These are phyloP conservation scores for Raffaelea arxii DNA, from an alignment of 2,329 filamentous ascomycete species.

Conservation along the genomic window DNA sequence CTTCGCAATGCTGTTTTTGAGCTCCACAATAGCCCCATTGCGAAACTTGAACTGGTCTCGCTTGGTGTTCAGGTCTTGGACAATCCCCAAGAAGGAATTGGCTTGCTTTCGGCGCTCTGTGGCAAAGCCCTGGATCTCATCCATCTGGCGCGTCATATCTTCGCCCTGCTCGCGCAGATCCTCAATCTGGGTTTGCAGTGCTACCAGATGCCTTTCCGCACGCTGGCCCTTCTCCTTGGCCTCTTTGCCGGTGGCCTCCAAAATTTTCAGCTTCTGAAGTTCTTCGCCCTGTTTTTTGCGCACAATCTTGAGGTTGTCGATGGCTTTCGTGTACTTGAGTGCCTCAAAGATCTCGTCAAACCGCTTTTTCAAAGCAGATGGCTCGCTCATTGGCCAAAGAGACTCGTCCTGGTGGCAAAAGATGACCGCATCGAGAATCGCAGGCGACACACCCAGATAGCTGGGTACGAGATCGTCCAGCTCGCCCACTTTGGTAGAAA, in stretches of 20 bases:
- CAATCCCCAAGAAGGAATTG: slow-evolving; percentile 62
- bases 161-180: slow-evolving; percentile 47
- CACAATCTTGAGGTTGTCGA: slow-evolving; percentile 84
- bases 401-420: slow-evolving; percentile 99
- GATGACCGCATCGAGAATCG: slow-evolving; percentile 88
- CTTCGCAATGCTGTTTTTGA: slow-evolving; percentile 65
- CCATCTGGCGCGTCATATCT: slow-evolving; percentile 49
- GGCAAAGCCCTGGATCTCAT: slow-evolving; percentile 38
- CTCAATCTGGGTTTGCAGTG: slow-evolving; percentile 58
- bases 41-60: slow-evolving; percentile 63
- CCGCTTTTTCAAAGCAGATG: slow-evolving; percentile 74
- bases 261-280: slow-evolving; percentile 60
- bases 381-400: slow-evolving; percentile 90
- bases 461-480: slow-evolving; percentile 77
- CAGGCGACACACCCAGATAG: slow-evolving; percentile 79
- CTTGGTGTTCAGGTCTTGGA: slow-evolving; percentile 68
- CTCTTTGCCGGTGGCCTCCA: slow-evolving; percentile 49
- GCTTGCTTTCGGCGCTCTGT: slow-evolving; percentile 60
- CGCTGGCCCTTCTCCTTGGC: slow-evolving; percentile 78
- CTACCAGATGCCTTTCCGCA: slow-evolving; percentile 53
- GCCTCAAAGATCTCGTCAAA: slow-evolving; percentile 99
- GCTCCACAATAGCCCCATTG: slow-evolving; percentile 58
- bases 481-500: slow-evolving; percentile 73
- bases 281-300: slow-evolving; percentile 75
- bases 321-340: slow-evolving; percentile 91